A percentile compares a stretch with the other conserved stretches of the same genome.
Conservation (phyloP, 352 stramenopile genomes). For the Pythium insidiosum region DNA sequence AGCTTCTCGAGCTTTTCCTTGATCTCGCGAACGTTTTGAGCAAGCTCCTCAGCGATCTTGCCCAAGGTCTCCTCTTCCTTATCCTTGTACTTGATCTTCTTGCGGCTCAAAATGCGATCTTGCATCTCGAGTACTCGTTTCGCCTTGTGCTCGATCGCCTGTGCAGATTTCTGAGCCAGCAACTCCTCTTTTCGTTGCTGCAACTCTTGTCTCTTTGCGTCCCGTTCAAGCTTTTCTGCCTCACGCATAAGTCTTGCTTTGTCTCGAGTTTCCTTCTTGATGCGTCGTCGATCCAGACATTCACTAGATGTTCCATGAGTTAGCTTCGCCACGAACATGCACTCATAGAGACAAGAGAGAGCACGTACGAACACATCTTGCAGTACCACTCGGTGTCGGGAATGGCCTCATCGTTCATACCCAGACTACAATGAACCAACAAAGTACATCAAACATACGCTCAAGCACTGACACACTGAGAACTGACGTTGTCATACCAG, state of each 20-base stretch:
- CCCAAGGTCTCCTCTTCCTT: constrained; percentile 84
- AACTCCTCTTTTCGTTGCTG: constrained; percentile 69
- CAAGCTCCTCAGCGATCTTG: constrained; percentile 67
- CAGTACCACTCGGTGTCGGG: constrained; percentile 83
- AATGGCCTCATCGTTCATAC: constrained; percentile 69
- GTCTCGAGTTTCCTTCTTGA: constrained; percentile 71
- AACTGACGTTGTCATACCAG: too few species aligned
- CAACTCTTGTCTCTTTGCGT: constrained; percentile 51
- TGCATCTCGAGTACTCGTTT: constrained; percentile 85
- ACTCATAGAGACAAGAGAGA: not conserved
- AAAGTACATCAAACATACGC: too few species aligned
- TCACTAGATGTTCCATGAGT: constrained; percentile 13
- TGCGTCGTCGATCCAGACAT: constrained; percentile 66
- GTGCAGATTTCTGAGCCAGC: constrained; percentile 57
- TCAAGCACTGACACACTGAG: too few species aligned
- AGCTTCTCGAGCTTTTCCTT: constrained; percentile 85
- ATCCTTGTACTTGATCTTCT: constrained; percentile 88
- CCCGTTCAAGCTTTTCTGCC: constrained; percentile 72
- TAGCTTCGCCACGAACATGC: not conserved
- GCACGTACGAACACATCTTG: constrained; percentile 79
- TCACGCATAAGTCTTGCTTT: constrained; percentile 72
- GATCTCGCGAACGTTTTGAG: constrained; percentile 56
- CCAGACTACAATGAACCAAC: constrained; percentile 52
- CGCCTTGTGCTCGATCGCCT: constrained; percentile 79
- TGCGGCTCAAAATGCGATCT: constrained; percentile 76